Conservation (phyloP, 257 asterid species). For the Striga asiatica region DNA sequence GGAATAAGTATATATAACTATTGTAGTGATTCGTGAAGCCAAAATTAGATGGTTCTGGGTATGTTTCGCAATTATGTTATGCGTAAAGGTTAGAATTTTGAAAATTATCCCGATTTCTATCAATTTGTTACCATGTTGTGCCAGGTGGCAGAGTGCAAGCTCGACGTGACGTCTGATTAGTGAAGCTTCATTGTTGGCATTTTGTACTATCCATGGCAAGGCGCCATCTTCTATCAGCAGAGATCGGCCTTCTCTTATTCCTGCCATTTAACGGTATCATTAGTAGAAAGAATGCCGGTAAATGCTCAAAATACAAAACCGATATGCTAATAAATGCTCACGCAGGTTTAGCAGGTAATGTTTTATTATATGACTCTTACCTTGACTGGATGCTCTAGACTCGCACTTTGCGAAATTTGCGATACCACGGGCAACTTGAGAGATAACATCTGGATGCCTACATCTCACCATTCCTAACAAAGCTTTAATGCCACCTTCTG, state of each 20-base stretch:
- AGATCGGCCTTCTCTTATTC: slow-evolving; percentile 64
- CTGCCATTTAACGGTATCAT: slow-evolving; percentile 22
- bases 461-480: slow-evolving; percentile 93
- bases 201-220: slow-evolving; percentile 91
- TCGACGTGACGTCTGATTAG: slow-evolving; percentile 92
- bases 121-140: slow-evolving; percentile 77
- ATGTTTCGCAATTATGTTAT: background rate
- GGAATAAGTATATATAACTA: background rate
- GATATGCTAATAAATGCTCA: background rate
- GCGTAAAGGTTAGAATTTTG: background rate
- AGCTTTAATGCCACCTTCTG: slow-evolving; percentile 98
- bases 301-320: background rate
- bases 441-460: slow-evolving; percentile 89
- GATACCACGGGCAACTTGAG: slow-evolving; percentile 97
- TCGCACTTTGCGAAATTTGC: slow-evolving; percentile 98
- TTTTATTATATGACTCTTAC: slow-evolving; percentile 19
- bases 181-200: slow-evolving; percentile 92
- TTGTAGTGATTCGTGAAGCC: no score
- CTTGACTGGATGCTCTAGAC: slow-evolving; percentile 84
- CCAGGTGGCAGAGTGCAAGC: slow-evolving; percentile 96
- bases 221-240: slow-evolving; percentile 87
- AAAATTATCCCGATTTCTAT: background rate
- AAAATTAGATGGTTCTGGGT: no score
- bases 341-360: background rate
- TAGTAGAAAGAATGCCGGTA: background rate